Evolutionary conservation across 371 early-diverging fungal genomes (phyloP), one percentile per base, ranked within the genome.

Genomic region (Apophysomyces variabilis): DNA sequence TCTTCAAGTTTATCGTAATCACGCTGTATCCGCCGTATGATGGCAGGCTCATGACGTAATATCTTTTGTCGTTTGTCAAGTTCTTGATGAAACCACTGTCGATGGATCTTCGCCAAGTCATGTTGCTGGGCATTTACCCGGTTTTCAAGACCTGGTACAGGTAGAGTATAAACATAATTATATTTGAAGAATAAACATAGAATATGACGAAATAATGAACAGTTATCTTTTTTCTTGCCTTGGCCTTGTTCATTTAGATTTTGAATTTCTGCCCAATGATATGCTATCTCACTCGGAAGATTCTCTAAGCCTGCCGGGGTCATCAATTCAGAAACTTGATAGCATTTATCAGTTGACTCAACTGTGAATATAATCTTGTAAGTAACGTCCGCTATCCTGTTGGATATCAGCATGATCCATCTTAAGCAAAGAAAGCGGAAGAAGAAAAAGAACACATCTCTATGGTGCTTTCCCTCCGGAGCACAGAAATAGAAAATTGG

Each of bases 281-380:
- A 79, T 16, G 69, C 71, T 67, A 82, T 82, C 68, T 82, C 82
- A 67, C 82, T 82, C 67, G 82, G 82, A 61, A 82, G 77, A 73
- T 82, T 82, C 60, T 82, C 82, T 58, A 82, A 44, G 47, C 78
- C 82, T 82, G 64, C 21, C 54, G 21, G 9, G 21, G 21, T n/a
- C n/a, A 50, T 50, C 54, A 50, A 50, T 50, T 50, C 18, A 26
- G 3, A 50, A 50, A 50, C 9, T 9, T 9, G 9, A 9, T 50
- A 26, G 14, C 3, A 66, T 21, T 36, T 16, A 46, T 21, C 50
- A 46, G 44, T 26, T 44, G 16, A 57, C 57, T 56, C 67, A 70
- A 82, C 79, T 78, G 60, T 72, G 67, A 26, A 82, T 64, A 61
- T 75, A 81, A 66, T 81, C 82, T 73, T 81, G 78, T 16, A 81